Conservation (phyloP, 768 basidiomycete genomes). For the Termitomyces sp. region DNA sequence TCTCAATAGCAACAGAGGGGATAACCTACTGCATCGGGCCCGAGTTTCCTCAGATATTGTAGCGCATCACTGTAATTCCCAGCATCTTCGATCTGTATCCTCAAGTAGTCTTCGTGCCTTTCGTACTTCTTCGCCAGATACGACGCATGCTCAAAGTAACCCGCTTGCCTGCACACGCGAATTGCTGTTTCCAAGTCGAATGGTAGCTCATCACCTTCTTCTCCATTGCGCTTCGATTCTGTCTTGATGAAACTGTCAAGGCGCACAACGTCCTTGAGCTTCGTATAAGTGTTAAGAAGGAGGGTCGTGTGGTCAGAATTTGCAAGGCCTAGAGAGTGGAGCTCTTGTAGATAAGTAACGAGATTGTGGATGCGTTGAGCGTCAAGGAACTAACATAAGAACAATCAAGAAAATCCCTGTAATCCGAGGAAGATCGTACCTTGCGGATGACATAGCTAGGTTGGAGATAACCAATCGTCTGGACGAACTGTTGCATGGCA, state of each 20-base stretch:
- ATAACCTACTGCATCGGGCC: slow-evolving; percentile 66
- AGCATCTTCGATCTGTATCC: slow-evolving; percentile 92
- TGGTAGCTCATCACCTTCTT: slow-evolving; percentile 65
- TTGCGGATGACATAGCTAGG: slow-evolving; percentile 97
- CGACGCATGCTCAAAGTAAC: slow-evolving; percentile 91
- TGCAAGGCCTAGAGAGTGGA: slow-evolving; percentile 84
- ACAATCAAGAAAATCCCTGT: neutral
- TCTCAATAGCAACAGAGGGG: slow-evolving; percentile 9
- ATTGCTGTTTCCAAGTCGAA: slow-evolving; percentile 98
- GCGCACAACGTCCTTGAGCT: slow-evolving; percentile 85
- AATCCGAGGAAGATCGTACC: slow-evolving; percentile 33
- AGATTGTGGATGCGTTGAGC: slow-evolving; percentile 95
- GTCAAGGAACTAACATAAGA: slow-evolving; percentile 74
- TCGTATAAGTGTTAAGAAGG: slow-evolving; percentile 95
- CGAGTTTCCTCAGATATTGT: slow-evolving; percentile 71
- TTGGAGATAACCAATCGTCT: slow-evolving; percentile 84
- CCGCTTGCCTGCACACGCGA: slow-evolving; percentile 92
- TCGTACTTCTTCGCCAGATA: slow-evolving; percentile 92
- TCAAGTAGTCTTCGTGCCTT: slow-evolving; percentile 86
- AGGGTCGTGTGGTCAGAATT: slow-evolving; percentile 97
- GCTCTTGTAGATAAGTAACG: slow-evolving; percentile 91
- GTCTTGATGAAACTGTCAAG: slow-evolving; percentile 92
- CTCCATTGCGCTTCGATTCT: slow-evolving; percentile 53
- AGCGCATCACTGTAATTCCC: slow-evolving; percentile 78
- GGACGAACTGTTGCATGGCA: slow-evolving; percentile 87